Conservation (phyloP, 306 rosid genomes). For the Arachis stenosperma region DNA sequence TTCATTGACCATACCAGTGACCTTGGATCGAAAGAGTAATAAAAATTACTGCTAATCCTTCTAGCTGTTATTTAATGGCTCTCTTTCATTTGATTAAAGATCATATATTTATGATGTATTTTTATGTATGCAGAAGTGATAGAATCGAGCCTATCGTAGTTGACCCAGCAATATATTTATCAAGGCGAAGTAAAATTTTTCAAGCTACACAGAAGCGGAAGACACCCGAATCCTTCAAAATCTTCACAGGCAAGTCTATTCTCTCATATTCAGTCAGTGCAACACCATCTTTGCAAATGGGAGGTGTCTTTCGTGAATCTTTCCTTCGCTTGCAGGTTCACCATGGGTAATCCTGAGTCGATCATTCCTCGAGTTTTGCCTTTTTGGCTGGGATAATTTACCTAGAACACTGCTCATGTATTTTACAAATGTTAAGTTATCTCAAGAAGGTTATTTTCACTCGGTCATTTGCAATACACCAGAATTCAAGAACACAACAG, state of each 20-base stretch:
- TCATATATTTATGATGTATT: slow-evolving; percentile 31
- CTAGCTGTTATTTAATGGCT: slow-evolving; percentile 20
- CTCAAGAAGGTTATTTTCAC: slow-evolving; percentile 87
- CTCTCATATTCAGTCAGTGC: slow-evolving; percentile 24
- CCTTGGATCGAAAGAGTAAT: slow-evolving; percentile 92
- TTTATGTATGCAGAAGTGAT: slow-evolving; percentile 56
- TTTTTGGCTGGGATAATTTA: slow-evolving; percentile 88
- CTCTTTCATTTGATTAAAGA: slow-evolving; percentile 15
- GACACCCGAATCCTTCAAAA: slow-evolving; percentile 75
- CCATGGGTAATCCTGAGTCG: slow-evolving; percentile 85
- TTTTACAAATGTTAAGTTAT: slow-evolving; percentile 68
- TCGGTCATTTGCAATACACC: slow-evolving; percentile 84
- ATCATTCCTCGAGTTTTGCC: slow-evolving; percentile 72
- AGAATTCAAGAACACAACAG: slow-evolving; percentile 74
- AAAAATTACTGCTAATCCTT: slow-evolving; percentile 39
- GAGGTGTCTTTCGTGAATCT: slow-evolving; percentile 15
- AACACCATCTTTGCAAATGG: slow-evolving; percentile 1
- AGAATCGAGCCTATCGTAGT: slow-evolving; percentile 80
- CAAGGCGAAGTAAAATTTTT: slow-evolving; percentile 88
- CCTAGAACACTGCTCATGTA: slow-evolving; percentile 84
- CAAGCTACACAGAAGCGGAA: slow-evolving; percentile 80
- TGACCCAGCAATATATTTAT: slow-evolving; percentile 74
- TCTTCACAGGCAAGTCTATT: slow-evolving; percentile 74
- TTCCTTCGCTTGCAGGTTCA: slow-evolving; percentile 71
- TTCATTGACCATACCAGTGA: slow-evolving; percentile 84